phyloP scores from a whole-genome alignment of 1,139 yeast genomes.

The Scheffersomyces quercinus region DNA sequence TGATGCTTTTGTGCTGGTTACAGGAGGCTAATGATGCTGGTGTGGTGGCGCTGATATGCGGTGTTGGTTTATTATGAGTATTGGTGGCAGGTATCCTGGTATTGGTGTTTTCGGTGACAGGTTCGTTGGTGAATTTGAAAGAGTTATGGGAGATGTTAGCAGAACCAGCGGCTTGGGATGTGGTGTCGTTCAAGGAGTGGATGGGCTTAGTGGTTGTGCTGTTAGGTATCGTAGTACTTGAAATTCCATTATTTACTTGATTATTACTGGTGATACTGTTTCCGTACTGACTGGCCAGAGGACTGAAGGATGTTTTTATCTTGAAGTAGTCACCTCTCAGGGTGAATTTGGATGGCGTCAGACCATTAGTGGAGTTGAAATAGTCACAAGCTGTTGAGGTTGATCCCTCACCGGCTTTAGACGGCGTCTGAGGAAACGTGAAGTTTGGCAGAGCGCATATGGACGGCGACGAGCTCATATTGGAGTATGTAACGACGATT shows the following conservation, averaged over 20 bases:
- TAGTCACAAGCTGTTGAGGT: conserved; percentile 11
- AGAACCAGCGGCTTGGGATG: not conserved
- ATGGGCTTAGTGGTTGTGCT: not conserved
- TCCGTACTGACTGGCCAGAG: too few species aligned
- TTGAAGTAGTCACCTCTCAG: too few species aligned
- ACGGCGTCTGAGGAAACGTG: conserved; percentile 12
- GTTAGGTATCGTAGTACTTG: not conserved
- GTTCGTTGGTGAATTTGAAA: not conserved
- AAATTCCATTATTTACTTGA: too few species aligned
- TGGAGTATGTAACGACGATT: too few species aligned
- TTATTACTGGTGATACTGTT: too few species aligned
- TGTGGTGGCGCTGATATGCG: not conserved
- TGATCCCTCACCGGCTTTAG: conserved; percentile 6
- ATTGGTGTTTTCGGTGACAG: conserved; percentile 3
- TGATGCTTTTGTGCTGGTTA: conserved; percentile 8
- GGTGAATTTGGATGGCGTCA: not conserved
- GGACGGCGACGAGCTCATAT: conserved; percentile 13
- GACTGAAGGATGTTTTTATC: too few species aligned
- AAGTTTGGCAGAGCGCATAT: conserved; percentile 17
- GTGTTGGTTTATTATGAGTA: not conserved
- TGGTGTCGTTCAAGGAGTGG: too few species aligned
- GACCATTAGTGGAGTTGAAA: conserved; percentile 9
- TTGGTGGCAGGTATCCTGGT: conserved; percentile 1
- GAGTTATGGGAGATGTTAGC: not conserved
- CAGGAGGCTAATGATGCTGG: not conserved